phyloP scores from a whole-genome alignment of 164 flowering plant species.

The Cinnamomum chago region DNA sequence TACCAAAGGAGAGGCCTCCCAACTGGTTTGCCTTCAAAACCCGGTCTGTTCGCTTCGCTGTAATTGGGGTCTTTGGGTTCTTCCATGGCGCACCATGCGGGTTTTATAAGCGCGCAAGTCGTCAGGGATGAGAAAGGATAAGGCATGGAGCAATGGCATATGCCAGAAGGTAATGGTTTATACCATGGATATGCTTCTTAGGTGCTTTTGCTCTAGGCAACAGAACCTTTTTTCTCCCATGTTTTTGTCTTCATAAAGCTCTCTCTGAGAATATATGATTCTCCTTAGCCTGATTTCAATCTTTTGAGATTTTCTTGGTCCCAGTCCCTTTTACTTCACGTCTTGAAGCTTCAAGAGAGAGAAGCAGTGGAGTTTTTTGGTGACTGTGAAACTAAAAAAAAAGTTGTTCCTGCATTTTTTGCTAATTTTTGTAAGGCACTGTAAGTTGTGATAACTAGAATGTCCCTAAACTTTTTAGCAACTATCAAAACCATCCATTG shows the following conservation, averaged over 20 bases:
- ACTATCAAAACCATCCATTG: no score
- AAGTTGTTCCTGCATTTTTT: no score
- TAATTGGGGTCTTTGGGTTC: background rate
- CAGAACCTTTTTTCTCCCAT: conserved; percentile 5
- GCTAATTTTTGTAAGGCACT: no score
- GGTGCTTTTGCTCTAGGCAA: conserved; percentile 1
- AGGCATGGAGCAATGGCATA: conserved; percentile 24
- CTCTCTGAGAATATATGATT: conserved; percentile 1
- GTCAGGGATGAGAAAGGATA: conserved; percentile 7
- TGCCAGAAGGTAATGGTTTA: conserved; percentile 10
- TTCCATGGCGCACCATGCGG: background rate
- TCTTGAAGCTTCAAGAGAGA: background rate
- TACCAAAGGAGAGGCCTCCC: conserved; percentile 41
- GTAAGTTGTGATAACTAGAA: no score
- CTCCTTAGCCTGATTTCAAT: background rate
- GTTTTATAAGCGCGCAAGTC: background rate
- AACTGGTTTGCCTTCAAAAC: conserved; percentile 24
- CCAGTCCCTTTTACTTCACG: background rate
- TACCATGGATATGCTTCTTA: conserved; percentile 38
- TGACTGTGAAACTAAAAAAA: no score
- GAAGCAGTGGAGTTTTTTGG: background rate
- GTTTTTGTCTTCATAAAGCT: background rate
- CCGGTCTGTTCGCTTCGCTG: background rate
- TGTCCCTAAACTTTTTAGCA: no score
- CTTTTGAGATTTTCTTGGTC: background rate